Evolutionary conservation across 805 yeast genomes (phyloP).

Genomic region (Isabelozyma pseudorhagii): DNA sequence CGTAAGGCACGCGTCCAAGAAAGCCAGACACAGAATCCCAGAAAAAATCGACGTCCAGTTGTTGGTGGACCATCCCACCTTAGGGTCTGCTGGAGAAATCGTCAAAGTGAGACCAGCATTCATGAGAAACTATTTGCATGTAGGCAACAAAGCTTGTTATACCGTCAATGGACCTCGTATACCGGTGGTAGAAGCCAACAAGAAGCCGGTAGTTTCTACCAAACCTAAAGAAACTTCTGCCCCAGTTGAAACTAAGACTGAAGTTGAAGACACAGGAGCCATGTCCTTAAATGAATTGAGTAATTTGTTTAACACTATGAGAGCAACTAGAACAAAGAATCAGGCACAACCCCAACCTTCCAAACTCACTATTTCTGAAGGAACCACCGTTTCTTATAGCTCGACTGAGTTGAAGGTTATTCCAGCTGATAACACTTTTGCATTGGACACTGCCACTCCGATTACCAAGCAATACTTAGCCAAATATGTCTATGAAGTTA

Average conservation of each 20-base stretch:
- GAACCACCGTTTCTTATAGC: constrained; percentile 12
- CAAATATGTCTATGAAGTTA: constrained; percentile 19
- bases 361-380: constrained; percentile 8
- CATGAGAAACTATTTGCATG: constrained; percentile 78
- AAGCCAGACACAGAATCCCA: constrained; percentile 1
- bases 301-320: constrained; percentile 29
- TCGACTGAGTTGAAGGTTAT: constrained; percentile 29
- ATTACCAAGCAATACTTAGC: constrained; percentile 23
- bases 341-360: neutral
- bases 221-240: neutral
- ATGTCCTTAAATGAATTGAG: constrained; percentile 39
- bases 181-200: constrained; percentile 32
- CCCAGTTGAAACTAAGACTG: constrained; percentile 1
- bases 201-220: constrained; percentile 1
- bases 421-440: constrained; percentile 20
- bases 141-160: constrained; percentile 71
- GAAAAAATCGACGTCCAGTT: constrained; percentile 67
- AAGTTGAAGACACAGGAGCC: constrained; percentile 15
- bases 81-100: constrained; percentile 72
- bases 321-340: constrained; percentile 7
- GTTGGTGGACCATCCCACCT: constrained; percentile 58
- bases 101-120: constrained; percentile 71
- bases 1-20: constrained; percentile 2
- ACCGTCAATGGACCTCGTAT: constrained; percentile 32
- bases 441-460: constrained; percentile 12